Evolutionary conservation across 148 eudicot species (phyloP), one percentile per base, ranked within the genome.

Genomic region (Silene latifolia): DNA sequence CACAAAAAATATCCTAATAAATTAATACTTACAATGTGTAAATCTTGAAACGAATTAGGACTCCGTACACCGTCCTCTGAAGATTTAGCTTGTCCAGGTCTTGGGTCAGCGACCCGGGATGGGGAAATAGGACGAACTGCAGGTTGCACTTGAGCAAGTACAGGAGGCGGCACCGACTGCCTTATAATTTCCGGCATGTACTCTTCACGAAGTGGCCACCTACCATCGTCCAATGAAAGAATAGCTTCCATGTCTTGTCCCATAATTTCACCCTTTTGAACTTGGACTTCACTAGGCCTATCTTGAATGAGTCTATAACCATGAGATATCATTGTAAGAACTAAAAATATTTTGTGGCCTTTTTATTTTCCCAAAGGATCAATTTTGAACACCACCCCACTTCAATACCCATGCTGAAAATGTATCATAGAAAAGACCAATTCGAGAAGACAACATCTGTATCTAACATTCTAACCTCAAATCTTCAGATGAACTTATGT

Each of bases 121-220:
- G 98, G 97, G 81, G 96, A 79, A 57, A 95, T 88, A 27, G 85
- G 87, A 82, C 73, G 78, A 73, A 69, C 63, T 74, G 82, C 87
- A 42, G 92, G 88, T 59, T 86, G 93, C 73, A 95, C 84, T 85
- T 89, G 89, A 77, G 98, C 98, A 79, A 89, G 93, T 57, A 92
- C 93, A 72, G 97, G 98, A 75, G 98, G 98, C 14, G 98, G 98
- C 83, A 87, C 81, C 78, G 92, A 97, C 88, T 95, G 96, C 82
- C 96, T 88, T 72, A 94, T 83, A 84, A 80, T 89, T 74, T 77
- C 86, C 70, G 85, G 78, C 73, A 84, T 60, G 46, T 88, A 90
- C 66, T 83, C 87, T 73, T 82, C 78, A 76, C 78, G 84, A 62
- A 20, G 82, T 70, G 80, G 76, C 98, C 98, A 95, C 82, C 91